These are phyloP conservation scores for Neurospora tetrasperma DNA, from an alignment of 495 filamentous ascomycete species.

Conservation along the genomic window DNA sequence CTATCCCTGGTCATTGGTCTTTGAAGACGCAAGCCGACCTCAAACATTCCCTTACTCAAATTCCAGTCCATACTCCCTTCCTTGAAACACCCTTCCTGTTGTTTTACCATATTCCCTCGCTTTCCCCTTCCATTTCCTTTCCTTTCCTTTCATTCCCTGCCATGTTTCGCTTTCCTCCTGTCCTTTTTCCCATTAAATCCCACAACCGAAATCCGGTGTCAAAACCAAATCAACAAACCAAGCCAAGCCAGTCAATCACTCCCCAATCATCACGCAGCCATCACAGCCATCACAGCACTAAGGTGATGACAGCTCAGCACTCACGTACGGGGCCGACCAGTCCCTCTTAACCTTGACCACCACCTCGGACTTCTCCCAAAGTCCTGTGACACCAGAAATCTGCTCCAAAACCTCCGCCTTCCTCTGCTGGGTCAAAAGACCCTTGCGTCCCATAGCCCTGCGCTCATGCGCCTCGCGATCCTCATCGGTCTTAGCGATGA, in stretches of 20 bases:
- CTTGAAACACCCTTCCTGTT: not conserved
- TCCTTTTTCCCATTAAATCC: not conserved
- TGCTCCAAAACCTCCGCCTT: conserved; percentile 16
- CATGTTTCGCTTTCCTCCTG: not conserved
- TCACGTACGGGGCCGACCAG: no score
- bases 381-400: not conserved
- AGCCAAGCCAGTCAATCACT: not conserved
- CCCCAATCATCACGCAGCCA: not conserved
- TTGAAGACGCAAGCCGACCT: no score
- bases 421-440: conserved; percentile 5
- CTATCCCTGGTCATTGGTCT: no score
- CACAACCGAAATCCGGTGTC: not conserved
- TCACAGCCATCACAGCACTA: not conserved
- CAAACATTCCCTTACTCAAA: not conserved
- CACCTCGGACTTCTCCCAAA: conserved; percentile 6
- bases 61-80: not conserved
- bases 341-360: not conserved
- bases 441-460: conserved; percentile 10
- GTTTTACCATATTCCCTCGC: not conserved
- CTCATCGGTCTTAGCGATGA: conserved; percentile 6
- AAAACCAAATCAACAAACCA: not conserved
- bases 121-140: not conserved
- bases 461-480: conserved; percentile 11
- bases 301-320: not conserved
- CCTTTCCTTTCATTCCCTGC: not conserved